Evolutionary conservation across 192 early-diverging fungal species (phyloP), one percentile per base, ranked within the genome.

Genomic region (Linnemannia schmuckeri): DNA sequence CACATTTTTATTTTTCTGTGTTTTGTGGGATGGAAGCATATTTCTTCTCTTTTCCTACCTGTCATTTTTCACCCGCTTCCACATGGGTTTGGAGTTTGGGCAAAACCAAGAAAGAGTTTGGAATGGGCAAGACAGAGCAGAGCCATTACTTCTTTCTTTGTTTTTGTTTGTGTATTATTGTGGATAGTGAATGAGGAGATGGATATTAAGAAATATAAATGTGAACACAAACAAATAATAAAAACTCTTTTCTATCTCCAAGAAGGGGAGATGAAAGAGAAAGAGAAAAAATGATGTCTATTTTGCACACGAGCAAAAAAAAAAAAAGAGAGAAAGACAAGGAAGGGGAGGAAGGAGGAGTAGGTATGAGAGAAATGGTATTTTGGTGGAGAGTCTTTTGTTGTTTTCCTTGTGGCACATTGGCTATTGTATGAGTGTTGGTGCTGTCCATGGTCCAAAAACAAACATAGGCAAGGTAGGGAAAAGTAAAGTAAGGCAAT

Each of bases 161-260:
- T 57, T 24, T 57, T 5, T 57, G n/a, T 57, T 57, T 57, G 55
- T 27, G 6, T 57, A 18, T 57, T 57, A 27, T 24, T 27, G 55
- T 27, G 57, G 55, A 27, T 61, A 61, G 57, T 61, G 54, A 55
- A 24, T 24, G 54, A 24, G 24, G 18, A 6, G 57, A n/a, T 61
- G 57, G 57, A 61, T n/a, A 61, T 27, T n/a, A 6, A 61, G 24
- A 61, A 24, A 61, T 61, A 61, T 30, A 66, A 63, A 66, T 66
- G 61, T 66, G 61, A 66, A 66, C 61, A 33, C 30, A 66, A 66
- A 66, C 30, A 66, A 61, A 66, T 33, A 66, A 4, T 66, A 66
- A 3, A 33, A 46, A 46, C 44, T 46, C 18, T 52, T 17, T 52
- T 52, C 49, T 52, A 12, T 2, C 3, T 46, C 44, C 15, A 46